A percentile compares a stretch with the other conserved stretches of the same genome.
phyloP scores from a whole-genome alignment of 2,329 filamentous ascomycete genomes.

The Colletotrichum brevisporum region DNA sequence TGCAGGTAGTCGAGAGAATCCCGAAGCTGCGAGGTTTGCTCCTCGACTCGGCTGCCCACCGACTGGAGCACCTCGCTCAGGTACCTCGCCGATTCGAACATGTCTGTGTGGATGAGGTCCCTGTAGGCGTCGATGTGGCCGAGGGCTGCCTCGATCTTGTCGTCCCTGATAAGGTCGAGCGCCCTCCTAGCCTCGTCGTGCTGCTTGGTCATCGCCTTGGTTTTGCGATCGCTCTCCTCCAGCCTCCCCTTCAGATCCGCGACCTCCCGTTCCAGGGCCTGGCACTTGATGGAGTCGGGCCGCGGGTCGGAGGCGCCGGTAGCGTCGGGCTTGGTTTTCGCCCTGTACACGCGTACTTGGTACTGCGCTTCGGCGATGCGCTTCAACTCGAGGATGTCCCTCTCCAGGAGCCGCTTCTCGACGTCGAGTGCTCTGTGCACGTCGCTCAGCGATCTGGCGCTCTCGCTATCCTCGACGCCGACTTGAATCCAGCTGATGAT shows the following conservation, averaged over 20 bases:
- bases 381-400: not conserved
- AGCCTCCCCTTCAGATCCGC: not conserved
- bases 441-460: not conserved
- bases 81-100: slow-evolving; percentile 11
- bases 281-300: not conserved
- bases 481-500: not conserved
- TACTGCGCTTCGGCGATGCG: slow-evolving; percentile 1
- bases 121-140: slow-evolving; percentile 23
- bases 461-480: not conserved
- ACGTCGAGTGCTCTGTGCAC: not conserved
- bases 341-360: not conserved
- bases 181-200: not conserved
- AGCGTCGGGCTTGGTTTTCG: not conserved
- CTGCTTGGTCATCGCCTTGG: not conserved
- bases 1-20: not conserved
- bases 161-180: not conserved
- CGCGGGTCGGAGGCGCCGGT: not conserved
- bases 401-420: not conserved
- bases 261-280: slow-evolving; percentile 3
- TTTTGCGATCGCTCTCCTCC: not conserved
- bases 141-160: slow-evolving; percentile 14
- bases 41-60: not conserved
- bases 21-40: slow-evolving; percentile 5
- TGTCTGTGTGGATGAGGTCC: slow-evolving; percentile 15
- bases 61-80: slow-evolving; percentile 5